phyloP scores from a whole-genome alignment of 176 grass and related monocot species.

The Rhynchospora pubera region DNA sequence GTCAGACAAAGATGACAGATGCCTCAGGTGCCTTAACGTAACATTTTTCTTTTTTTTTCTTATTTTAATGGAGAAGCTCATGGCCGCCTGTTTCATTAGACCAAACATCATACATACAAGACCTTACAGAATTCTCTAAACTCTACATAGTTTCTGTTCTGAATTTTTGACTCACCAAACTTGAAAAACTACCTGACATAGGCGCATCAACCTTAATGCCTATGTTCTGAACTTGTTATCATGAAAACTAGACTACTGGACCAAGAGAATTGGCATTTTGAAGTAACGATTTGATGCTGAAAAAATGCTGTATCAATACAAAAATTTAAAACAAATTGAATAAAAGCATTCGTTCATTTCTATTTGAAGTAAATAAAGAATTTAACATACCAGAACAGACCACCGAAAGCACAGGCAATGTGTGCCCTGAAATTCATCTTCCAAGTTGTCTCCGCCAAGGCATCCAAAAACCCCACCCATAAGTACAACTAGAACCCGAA shows the following conservation, averaged over 20 bases:
- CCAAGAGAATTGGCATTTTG: not conserved
- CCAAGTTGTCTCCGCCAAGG: conserved; percentile 19
- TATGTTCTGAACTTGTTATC: not conserved
- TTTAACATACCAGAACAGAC: conserved; percentile 15
- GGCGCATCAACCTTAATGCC: not conserved
- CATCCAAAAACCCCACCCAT: conserved; percentile 61
- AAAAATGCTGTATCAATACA: conserved; percentile 14
- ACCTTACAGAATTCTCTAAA: too few species aligned
- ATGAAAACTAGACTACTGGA: not conserved
- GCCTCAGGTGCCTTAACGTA: not conserved
- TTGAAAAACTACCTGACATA: too few species aligned
- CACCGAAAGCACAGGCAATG: conserved; percentile 35
- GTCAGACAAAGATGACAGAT: not conserved
- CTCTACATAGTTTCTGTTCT: too few species aligned
- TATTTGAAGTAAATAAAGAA: conserved; percentile 5
- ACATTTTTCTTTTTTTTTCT: too few species aligned
- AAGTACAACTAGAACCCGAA: not conserved
- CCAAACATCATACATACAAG: too few species aligned
- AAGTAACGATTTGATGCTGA: not conserved
- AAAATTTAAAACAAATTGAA: not conserved
- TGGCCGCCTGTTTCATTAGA: too few species aligned
- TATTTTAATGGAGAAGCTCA: too few species aligned
- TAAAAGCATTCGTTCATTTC: not conserved
- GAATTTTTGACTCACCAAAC: too few species aligned
- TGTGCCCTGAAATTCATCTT: not conserved